Base-by-base conservation (phyloP, 495 filamentous ascomycete species). In the Cetradonia linearis region DNA sequence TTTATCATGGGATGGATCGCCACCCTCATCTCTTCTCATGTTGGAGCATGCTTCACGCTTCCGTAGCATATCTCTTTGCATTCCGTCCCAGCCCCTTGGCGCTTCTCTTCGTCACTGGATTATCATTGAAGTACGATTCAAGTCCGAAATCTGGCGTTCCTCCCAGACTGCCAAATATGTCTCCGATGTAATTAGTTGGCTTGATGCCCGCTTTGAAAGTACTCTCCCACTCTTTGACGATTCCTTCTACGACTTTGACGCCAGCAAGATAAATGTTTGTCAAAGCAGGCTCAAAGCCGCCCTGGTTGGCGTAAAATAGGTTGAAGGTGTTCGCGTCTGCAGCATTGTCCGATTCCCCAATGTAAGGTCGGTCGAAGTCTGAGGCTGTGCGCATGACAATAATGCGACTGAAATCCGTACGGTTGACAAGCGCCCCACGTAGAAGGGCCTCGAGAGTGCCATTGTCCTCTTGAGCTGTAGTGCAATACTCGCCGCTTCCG, bases 391-490 rank as follows among this genome's bases (percentile, higher is more conserved):
- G 81, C 84, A 91, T 87, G 60, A 87, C 70, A 62, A 89, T 85
- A 59, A 86, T 79, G 5, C 87, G 79, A 10, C 72, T 65, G 70
- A 86, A 89, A 65, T 91, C 86, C 4, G 83, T 79, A 3, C 82
- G 70, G 5, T 77, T 77, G 50, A 69, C 68, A 5, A 73, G 63
- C 0, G 82, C 76, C 4, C 75, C 76, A n/a, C 87, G 81, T 30
- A 88, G 66, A 31, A 91, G 70, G 30, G 80, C 84, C 65, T 86
- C 84, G 18, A 89, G 78, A 0, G 78, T 83, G 5, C 84, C 86
- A 65, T 85, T 89, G 67, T 91, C 87, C 67, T 90, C 87, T 67
- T 89, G 87, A 14, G 84, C 84, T 5, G 78, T 83, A 62, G 80
- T 77, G 73, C 86, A 89, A 71, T 89, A 89, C 3, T 75, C 67